A percentile compares a stretch with the other conserved stretches of the same genome.
Conservation (phyloP, 2,329 filamentous ascomycete species). For the Penicillium sp. region DNA sequence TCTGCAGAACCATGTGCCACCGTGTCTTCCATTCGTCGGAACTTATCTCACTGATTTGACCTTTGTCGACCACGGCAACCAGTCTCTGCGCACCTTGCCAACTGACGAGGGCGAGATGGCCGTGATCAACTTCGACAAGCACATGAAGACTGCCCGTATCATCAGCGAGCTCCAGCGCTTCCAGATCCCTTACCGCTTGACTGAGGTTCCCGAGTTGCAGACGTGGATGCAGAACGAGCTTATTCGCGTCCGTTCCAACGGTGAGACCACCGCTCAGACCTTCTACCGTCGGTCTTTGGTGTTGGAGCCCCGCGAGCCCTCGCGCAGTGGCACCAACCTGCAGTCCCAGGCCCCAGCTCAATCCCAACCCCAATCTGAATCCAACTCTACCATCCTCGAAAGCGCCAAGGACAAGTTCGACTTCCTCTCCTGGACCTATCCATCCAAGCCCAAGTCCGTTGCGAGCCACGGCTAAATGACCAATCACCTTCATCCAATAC, state of each 20-base stretch:
- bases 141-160: conserved; percentile 89
- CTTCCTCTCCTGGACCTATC: conserved; percentile 52
- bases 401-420: conserved; percentile 53
- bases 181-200: conserved; percentile 85
- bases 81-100: conserved; percentile 73
- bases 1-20: conserved; percentile 80
- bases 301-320: conserved; percentile 64
- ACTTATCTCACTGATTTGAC: conserved; percentile 96
- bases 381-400: conserved; percentile 35
- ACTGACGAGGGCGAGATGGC: conserved; percentile 64
- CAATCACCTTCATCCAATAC: conserved; percentile 5
- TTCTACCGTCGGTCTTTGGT: conserved; percentile 82
- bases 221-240: conserved; percentile 88
- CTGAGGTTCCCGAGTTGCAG: conserved; percentile 82
- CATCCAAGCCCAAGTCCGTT: conserved; percentile 42
- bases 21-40: conserved; percentile 91
- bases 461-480: conserved; percentile 32
- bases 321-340: conserved; percentile 20
- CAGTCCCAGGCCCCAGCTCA: conserved; percentile 19
- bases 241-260: conserved; percentile 65
- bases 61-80: conserved; percentile 93
- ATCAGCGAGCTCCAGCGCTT: conserved; percentile 95
- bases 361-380: conserved; percentile 18
- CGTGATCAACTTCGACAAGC: conserved; percentile 98
- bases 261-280: conserved; percentile 61